These are phyloP conservation scores for Melampsora larici-populina DNA, from an alignment of 1,284 basidiomycete species.

Conservation along the genomic window DNA sequence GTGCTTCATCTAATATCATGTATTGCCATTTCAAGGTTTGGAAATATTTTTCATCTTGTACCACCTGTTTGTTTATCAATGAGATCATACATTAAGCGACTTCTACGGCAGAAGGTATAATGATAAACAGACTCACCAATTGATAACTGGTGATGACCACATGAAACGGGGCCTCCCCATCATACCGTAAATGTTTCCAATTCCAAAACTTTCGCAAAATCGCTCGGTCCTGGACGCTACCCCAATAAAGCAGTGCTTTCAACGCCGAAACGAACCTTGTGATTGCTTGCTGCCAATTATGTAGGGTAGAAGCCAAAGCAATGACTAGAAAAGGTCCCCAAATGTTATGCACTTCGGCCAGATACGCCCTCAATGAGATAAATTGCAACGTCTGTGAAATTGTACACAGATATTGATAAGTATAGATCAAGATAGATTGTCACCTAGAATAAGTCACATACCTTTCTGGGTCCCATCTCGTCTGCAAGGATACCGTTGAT, in stretches of 20 bases:
- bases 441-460: conserved; percentile 60
- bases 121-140: conserved; percentile 61
- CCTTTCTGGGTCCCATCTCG: conserved; percentile 97
- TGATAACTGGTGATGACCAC: conserved; percentile 97
- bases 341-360: conserved; percentile 95
- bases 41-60: conserved; percentile 97
- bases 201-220: conserved; percentile 97
- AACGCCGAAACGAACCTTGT: conserved; percentile 89
- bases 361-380: conserved; percentile 90
- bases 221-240: conserved; percentile 90
- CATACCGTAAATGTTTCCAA: conserved; percentile 93
- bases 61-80: conserved; percentile 62
- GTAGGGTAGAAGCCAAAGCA: conserved; percentile 92
- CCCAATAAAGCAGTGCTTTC: conserved; percentile 98
- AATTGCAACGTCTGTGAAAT: conserved; percentile 85
- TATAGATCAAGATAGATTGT: background rate
- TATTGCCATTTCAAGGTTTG: conserved; percentile 99
- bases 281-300: conserved; percentile 99
- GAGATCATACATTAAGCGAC: too few relatives aligned
- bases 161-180: conserved; percentile 93
- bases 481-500: conserved; percentile 98
- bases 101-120: background rate
- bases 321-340: conserved; percentile 99
- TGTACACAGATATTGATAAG: conserved; percentile 24
- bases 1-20: conserved; percentile 98